Evolutionary conservation across 331 rosid genomes (phyloP), one percentile per base, ranked within the genome.

Genomic region (Malus hybrid): DNA sequence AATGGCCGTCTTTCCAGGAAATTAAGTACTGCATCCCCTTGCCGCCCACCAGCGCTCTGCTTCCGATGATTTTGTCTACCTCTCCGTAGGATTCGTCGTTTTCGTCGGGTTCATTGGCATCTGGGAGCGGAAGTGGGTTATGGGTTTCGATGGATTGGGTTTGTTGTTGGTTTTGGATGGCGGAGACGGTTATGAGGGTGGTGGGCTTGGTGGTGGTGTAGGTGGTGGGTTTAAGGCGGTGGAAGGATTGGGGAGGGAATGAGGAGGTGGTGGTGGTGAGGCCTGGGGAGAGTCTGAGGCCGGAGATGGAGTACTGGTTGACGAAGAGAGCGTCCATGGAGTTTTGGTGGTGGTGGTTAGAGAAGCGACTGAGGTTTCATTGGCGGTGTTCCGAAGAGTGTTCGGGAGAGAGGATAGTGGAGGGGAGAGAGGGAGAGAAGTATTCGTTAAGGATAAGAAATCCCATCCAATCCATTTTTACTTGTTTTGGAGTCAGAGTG

Each of bases 1-100:
- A 67, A 59, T 93, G 96, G 0, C 97, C 95, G 80, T 93, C 96
- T 72, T 90, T 88, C 98, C 98, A 93, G 76, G 90, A 87, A 67
- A 93, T 91, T 24, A 93, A 65, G 69, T 91, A 93, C 72, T 91
- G 96, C 98, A 93, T 93, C 3, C 80, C 96, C 29, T 85, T 5
- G 15, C 80, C 84, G 33, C 61, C 89, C 5, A 76, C 69, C 4
- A 82, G 65, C 0, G 94, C 94, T 74, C 92, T 83, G 80, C 96
- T 87, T 8, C 96, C 98, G 74, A 93, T 93, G 79, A 93, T 93
- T 32, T 79, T 80, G 57, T 79, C 87, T 77, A 93, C 97, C 72
- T 93, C 97, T 14, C 97, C 98, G 81, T 83, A 91, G 19, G 85
- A 76, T 27, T 90, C 94, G 50, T 88, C 97, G 31, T 85, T 86